Base-by-base conservation (phyloP, 2,329 filamentous ascomycete species). In the Fusarium papillatum region DNA sequence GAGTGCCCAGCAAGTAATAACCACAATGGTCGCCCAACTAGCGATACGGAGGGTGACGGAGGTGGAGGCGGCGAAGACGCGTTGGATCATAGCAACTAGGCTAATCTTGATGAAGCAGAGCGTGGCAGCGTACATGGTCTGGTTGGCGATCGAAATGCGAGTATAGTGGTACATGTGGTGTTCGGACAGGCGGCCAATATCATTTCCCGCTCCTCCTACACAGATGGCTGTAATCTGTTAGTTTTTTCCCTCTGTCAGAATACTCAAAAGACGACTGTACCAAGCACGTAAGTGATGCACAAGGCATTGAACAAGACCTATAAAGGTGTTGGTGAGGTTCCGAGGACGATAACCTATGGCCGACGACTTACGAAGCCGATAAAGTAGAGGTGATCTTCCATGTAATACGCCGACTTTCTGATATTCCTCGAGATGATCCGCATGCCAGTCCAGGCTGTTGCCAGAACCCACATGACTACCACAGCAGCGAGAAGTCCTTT, bases 61-160 rank as follows among this genome's bases (percentile, higher is more conserved):
- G 9, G 46, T 50, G 34, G 50, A 55, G 29, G 67, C 39, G 39
- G 50, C 57, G 24, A 74, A 74, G 43, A 74, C 70, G 34, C 72
- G 60, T 22, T 69, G 70, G 46, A 74, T 62, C 66, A 74, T 69
- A 11, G 61, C 38, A 31, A 74, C 66, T 17, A 74, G 64, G 19
- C 66, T 61, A 19, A 70, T 29, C n/a, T 74, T 72, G 67, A 74
- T 67, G 43, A 69, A 74, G 26, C 68, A 61, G 3, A 74, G 66
- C 16, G 59, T 67, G 7, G 69, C 34, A 36, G 63, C 70, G 48
- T 72, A 74, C 19, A 69, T 41, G 9, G 72, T 50, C n/a, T 72
- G 72, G 31, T 61, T 65, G 9, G 72, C 70, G 29, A 74, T 46
- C 9, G 68, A 48, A 34, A 64, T 67, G 14, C 60, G 70, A 9